Base-by-base conservation (phyloP, 2,329 filamentous ascomycete species). In the Tricladium varicosporioides region DNA sequence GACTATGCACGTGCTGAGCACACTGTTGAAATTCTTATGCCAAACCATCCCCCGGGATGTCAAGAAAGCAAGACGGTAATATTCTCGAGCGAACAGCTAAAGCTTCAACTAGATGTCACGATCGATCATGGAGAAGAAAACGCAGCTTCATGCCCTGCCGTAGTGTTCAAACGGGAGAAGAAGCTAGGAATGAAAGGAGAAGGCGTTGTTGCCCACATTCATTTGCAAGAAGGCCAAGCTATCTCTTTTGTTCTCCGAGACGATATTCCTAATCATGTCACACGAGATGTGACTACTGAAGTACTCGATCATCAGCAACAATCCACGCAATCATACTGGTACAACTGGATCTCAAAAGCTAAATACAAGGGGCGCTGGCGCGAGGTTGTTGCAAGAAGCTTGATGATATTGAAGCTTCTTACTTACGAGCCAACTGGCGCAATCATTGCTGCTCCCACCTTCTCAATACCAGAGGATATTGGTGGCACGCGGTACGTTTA, bases 381-480 rank as follows among this genome's bases (percentile, higher is more conserved):
- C 53, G 87, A 91, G 70, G 84, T 88, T 2, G 86, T 92, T 5
- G 78, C 79, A 22, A 78, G 88, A 54, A 91, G 87, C 67, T 74
- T 92, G 51, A 82, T 92, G 76, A 84, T 91, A 53, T 72, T 92
- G 46, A 92, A 92, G 71, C 78, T 92, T 72, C 77, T 92, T 64
- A 91, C 88, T 0, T 92, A 86, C 64, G 88, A 92, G 66, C 88
- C 88, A 0, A 92, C 88, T 0, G 88, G 89, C 1, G 89, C 88
- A 8, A 91, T 92, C 51, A 80, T 91, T 33, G 89, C 88, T 1
- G 81, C 88, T 1, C 88, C 89, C 0, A 92, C 88, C 0, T 92
- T 92, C 66, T 91, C 88, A 0, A 79, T 92, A 1, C 88, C 88
- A 0, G 88, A 92, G 69, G 85, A 87, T 51, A 81, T 91, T 42